Evolutionary conservation across 2,329 filamentous ascomycete genomes (phyloP).

Genomic region (Sporothrix dimorphospora): DNA sequence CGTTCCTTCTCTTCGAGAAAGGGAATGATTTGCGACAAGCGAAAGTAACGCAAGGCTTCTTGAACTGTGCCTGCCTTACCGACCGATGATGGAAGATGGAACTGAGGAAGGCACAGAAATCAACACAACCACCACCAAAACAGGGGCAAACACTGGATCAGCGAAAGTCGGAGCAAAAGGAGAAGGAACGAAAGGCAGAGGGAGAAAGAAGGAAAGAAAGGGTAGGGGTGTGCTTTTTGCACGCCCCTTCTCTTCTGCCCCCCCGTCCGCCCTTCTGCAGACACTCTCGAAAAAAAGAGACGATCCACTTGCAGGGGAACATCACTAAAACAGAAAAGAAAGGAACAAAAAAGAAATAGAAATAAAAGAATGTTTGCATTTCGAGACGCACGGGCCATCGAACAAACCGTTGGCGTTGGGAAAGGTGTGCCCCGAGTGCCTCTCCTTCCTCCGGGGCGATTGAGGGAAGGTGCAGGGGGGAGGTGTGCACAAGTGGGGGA

Average conservation of each 20-base stretch:
- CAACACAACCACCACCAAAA: slow-evolving; percentile 1
- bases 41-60: slow-evolving; percentile 13
- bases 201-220: background rate
- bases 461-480: background rate
- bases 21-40: slow-evolving; percentile 16
- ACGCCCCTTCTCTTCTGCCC: background rate
- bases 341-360: background rate
- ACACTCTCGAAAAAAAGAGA: slow-evolving; percentile 14
- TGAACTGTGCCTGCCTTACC: background rate
- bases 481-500: slow-evolving; percentile 1
- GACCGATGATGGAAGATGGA: background rate
- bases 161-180: slow-evolving; percentile 6
- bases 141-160: background rate
- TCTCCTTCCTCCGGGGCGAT: background rate
- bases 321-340: background rate
- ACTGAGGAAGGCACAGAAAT: background rate
- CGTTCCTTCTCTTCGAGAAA: background rate
- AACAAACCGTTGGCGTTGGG: slow-evolving; percentile 27
- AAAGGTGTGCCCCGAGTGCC: background rate
- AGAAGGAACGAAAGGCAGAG: background rate
- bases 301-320: slow-evolving; percentile 17
- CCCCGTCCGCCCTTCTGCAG: background rate
- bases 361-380: slow-evolving; percentile 23
- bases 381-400: slow-evolving; percentile 28
- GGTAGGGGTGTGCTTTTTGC: background rate